Percentiles rank a stretch among this genome's conserved stretches.
Evolutionary conservation across 441 rosid species (phyloP).

Genomic region (Mallotus japonicus): DNA sequence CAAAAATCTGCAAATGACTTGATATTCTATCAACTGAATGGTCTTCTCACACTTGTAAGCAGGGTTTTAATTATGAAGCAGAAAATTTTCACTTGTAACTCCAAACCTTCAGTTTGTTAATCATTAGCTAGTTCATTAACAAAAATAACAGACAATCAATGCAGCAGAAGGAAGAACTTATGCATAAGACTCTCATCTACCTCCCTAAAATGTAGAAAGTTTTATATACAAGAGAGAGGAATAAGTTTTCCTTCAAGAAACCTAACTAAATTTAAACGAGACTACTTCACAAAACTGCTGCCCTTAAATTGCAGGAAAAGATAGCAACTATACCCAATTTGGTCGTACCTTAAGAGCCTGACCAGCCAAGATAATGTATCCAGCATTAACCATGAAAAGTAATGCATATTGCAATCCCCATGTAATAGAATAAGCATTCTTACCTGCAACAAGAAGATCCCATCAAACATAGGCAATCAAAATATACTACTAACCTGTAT

Average conservation of each 20-base stretch:
- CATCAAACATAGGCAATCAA: slow-evolving; percentile 12
- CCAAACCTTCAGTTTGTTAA: background rate
- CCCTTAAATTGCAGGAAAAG: background rate
- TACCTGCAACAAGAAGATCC: slow-evolving; percentile 46
- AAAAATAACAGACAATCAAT: too few species aligned
- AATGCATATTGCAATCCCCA: slow-evolving; percentile 88
- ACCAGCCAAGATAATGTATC: slow-evolving; percentile 87
- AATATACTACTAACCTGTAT: slow-evolving; percentile 7
- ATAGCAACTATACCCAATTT: slow-evolving; percentile 5
- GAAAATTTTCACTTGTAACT: background rate
- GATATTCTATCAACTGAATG: background rate
- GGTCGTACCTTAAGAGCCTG: slow-evolving; percentile 68
- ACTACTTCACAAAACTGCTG: background rate
- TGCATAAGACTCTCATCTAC: too few species aligned
- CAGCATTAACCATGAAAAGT: slow-evolving; percentile 94
- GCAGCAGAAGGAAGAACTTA: too few species aligned
- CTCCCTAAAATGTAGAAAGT: too few species aligned
- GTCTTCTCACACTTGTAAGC: slow-evolving; percentile 1
- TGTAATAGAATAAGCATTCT: slow-evolving; percentile 62
- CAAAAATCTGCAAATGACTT: background rate
- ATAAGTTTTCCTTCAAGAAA: too few species aligned
- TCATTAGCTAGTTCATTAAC: background rate
- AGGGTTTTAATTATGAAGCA: slow-evolving; percentile 13
- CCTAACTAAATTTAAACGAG: too few species aligned
- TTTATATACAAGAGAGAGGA: too few species aligned